phyloP scores from a whole-genome alignment of 176 grass and related monocot species.

The Avena eriantha region DNA sequence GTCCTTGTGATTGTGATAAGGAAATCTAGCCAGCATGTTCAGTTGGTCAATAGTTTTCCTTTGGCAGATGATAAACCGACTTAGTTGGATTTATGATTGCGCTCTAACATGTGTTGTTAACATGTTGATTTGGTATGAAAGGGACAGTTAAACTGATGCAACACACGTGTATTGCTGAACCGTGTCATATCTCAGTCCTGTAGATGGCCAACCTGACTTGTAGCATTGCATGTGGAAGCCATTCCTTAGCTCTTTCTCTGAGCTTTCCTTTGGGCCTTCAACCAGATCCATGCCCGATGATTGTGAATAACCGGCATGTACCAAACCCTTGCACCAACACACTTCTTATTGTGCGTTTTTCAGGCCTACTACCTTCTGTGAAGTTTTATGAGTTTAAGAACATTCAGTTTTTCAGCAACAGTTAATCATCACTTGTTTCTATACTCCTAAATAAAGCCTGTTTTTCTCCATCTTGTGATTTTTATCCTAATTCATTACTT shows the following conservation, averaged over 20 bases:
- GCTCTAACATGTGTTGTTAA: background rate
- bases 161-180: background rate
- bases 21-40: background rate
- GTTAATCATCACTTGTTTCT: too few relatives aligned
- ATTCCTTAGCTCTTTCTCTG: background rate
- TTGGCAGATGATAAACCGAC: background rate
- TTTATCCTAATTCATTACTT: background rate
- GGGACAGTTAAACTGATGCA: background rate
- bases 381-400: background rate
- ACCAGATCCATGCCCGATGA: background rate
- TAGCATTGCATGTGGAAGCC: conserved; percentile 15
- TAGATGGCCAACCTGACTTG: conserved; percentile 9
- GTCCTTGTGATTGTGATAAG: background rate
- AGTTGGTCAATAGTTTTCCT: background rate
- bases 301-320: background rate
- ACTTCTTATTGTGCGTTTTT: background rate
- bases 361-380: background rate
- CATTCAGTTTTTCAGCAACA: too few relatives aligned
- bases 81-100: conserved; percentile 1
- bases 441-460: background rate
- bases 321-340: background rate
- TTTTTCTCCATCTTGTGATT: background rate
- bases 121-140: conserved; percentile 13
- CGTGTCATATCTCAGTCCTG: background rate
- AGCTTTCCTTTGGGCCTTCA: background rate